These are phyloP conservation scores for Benincasa hispida DNA, from an alignment of 306 rosid genomes.

Conservation along the genomic window DNA sequence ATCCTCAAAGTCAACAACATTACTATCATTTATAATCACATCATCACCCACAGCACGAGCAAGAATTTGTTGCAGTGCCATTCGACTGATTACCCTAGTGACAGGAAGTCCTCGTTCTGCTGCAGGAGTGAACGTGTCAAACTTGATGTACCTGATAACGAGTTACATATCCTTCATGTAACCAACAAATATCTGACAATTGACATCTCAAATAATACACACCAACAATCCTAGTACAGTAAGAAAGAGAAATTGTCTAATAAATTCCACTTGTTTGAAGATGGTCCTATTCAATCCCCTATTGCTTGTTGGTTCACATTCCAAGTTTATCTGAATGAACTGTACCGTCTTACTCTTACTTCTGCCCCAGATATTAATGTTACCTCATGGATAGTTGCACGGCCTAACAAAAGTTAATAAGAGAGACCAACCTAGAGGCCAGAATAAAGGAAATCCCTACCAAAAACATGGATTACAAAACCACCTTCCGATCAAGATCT, in stretches of 20 bases:
- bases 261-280: not conserved
- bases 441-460: not conserved
- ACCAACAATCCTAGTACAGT: not conserved
- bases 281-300: not conserved
- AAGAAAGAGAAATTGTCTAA: not conserved
- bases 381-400: not conserved
- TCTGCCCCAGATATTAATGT: not conserved
- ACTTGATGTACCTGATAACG: constrained; percentile 83
- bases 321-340: not conserved
- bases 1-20: constrained; percentile 68
- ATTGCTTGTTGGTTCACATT: not conserved
- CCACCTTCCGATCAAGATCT: not conserved
- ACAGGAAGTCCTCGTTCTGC: constrained; percentile 92
- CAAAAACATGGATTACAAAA: not conserved
- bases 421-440: not conserved
- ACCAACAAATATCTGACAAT: not conserved
- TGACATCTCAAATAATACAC: not conserved
- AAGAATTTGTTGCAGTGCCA: constrained; percentile 82
- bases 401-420: not conserved
- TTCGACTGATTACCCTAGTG: constrained; percentile 86
- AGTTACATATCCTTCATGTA: constrained; percentile 25
- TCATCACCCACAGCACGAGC: constrained; percentile 79
- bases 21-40: constrained; percentile 50
- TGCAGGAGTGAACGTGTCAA: constrained; percentile 99
- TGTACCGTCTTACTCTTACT: not conserved